Conservation (phyloP, 345 rosid genomes). For the Luvunga scandens region DNA sequence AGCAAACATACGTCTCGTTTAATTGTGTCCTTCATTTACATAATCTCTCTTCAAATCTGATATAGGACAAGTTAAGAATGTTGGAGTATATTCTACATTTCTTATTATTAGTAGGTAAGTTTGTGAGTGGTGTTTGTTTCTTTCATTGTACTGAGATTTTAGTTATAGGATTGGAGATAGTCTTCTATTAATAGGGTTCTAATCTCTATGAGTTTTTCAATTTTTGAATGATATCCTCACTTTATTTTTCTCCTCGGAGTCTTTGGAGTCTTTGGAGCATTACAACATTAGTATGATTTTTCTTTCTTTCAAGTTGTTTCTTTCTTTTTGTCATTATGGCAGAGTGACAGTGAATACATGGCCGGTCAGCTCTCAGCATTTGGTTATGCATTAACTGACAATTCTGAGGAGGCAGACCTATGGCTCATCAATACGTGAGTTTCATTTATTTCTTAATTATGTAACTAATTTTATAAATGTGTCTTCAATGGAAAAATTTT, state of each 20-base stretch:
- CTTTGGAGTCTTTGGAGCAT: neutral
- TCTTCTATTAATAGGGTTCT: neutral
- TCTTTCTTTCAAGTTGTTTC: neutral
- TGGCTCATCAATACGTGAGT: constrained; percentile 96
- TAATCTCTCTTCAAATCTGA: neutral
- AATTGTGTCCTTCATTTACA: neutral
- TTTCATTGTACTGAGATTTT: neutral
- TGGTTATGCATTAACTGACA: constrained; percentile 80
- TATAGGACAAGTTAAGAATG: neutral
- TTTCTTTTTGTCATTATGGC: constrained; percentile 20
- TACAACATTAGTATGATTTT: neutral
- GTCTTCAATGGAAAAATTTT: neutral
- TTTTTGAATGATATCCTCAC: neutral
- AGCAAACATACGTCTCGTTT: too few relatives aligned
- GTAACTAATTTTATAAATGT: neutral
- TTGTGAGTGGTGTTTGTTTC: neutral
- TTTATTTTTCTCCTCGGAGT: neutral
- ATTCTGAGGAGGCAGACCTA: constrained; percentile 82
- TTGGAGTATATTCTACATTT: neutral
- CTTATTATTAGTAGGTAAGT: neutral
- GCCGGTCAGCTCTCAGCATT: constrained; percentile 94
- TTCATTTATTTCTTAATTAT: neutral
- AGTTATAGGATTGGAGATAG: neutral
- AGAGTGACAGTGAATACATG: constrained; percentile 99
- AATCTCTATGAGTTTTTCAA: neutral